Evolutionary conservation across 208 protist species (phyloP).

Genomic region (Leishmania lainsoni): DNA sequence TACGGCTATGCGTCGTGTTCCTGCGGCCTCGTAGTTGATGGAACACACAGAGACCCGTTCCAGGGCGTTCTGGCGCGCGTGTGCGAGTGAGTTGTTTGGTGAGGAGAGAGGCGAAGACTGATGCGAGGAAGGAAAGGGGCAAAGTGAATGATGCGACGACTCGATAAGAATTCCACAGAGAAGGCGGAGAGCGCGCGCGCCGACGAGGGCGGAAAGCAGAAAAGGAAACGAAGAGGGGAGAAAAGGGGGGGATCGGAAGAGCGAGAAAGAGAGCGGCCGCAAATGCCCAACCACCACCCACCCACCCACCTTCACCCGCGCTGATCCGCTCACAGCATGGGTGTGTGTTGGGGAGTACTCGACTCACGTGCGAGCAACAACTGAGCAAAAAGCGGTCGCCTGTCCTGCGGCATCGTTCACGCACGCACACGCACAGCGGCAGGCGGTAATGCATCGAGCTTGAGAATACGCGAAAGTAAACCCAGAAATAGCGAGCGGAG

Average conservation of each 20-base stretch:
- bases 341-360: background rate
- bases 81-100: background rate
- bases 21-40: background rate
- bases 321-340: background rate
- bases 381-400: background rate
- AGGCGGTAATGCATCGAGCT: background rate
- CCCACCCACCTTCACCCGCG: background rate
- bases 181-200: too few relatives aligned
- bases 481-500: background rate
- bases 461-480: background rate
- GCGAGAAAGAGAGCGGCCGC: too few relatives aligned
- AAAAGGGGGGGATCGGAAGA: too few relatives aligned
- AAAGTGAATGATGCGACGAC: background rate
- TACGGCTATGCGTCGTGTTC: background rate
- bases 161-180: too few relatives aligned
- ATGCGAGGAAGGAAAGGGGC: background rate
- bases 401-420: background rate
- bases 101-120: background rate
- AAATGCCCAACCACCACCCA: too few relatives aligned
- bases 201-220: too few relatives aligned
- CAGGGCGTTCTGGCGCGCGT: background rate
- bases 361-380: background rate
- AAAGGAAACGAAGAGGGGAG: too few relatives aligned
- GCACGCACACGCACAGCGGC: background rate
- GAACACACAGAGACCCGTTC: background rate